Evolutionary conservation across 1,284 basidiomycete species (phyloP).

Genomic region (Sporisorium sorghi): DNA sequence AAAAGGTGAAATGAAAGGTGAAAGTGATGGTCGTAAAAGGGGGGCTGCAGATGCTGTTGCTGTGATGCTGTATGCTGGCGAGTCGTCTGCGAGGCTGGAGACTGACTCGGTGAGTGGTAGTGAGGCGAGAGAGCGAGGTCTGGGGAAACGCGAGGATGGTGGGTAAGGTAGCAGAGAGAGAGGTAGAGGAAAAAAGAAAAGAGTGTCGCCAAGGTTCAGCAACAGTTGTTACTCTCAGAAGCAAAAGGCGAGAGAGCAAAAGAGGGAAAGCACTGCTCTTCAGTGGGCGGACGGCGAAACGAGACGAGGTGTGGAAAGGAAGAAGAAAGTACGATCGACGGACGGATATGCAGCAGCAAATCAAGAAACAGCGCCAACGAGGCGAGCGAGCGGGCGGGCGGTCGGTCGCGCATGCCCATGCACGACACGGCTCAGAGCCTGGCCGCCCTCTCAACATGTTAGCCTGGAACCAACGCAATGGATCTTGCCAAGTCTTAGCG

Average conservation of each 20-base stretch:
- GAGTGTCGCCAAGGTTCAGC: slow-evolving; percentile 5
- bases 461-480: slow-evolving; percentile 8
- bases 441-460: too few species aligned
- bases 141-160: background rate
- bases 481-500: background rate
- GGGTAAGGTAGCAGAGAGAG: background rate
- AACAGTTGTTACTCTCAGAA: slow-evolving; percentile 2
- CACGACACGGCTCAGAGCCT: slow-evolving; percentile 7
- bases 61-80: slow-evolving; percentile 1
- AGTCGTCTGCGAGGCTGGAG: background rate
- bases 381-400: background rate
- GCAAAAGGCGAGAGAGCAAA: background rate
- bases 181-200: background rate
- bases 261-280: background rate
- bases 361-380: background rate
- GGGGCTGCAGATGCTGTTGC: too few species aligned
- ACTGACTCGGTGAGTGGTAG: background rate
- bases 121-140: background rate
- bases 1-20: slow-evolving; percentile 19
- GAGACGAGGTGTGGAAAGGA: background rate
- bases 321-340: background rate
- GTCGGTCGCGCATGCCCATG: background rate
- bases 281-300: slow-evolving; percentile 4
- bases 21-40: background rate
- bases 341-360: slow-evolving; percentile 3